Evolutionary conservation across 768 basidiomycete species (phyloP).

Genomic region (Galerina marginata): DNA sequence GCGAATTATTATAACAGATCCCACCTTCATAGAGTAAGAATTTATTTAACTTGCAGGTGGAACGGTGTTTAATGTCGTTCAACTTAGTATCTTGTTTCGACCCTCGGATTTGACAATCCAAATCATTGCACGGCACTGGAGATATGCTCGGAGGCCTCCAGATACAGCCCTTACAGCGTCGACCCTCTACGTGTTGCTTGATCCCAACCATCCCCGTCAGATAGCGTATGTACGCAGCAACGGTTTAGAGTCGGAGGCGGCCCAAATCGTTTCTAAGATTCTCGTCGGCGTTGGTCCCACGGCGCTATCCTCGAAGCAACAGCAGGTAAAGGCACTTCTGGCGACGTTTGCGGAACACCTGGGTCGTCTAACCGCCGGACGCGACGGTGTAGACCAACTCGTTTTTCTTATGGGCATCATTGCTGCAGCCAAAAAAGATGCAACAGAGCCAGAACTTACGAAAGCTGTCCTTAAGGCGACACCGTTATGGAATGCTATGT

Average conservation of each 20-base stretch:
- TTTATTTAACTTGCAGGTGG: not conserved
- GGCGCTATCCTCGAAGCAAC: not conserved
- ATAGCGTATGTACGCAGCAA: not conserved
- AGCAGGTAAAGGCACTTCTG: conserved; percentile 8
- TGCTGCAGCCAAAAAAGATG: not conserved
- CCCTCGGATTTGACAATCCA: conserved; percentile 6
- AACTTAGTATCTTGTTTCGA: not conserved
- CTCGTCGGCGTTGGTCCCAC: conserved; percentile 4
- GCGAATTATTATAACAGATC: conserved; percentile 6
- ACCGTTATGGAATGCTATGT: conserved; percentile 5
- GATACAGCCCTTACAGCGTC: conserved; percentile 1
- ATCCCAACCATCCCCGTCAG: not conserved
- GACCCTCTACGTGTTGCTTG: not conserved
- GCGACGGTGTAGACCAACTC: not conserved
- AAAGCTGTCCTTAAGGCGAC: conserved; percentile 4
- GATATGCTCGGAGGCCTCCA: not conserved
- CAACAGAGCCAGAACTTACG: not conserved
- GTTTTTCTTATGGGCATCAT: not conserved
- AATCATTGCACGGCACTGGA: conserved; percentile 13
- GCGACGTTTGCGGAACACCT: conserved; percentile 9
- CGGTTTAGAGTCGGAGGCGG: not conserved
- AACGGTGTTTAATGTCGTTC: not conserved
- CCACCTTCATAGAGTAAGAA: conserved; percentile 5
- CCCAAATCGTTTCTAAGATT: conserved; percentile 7
- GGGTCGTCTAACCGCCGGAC: not conserved